phyloP scores from a whole-genome alignment of 768 basidiomycete genomes.

The Termitomyces titanicus region DNA sequence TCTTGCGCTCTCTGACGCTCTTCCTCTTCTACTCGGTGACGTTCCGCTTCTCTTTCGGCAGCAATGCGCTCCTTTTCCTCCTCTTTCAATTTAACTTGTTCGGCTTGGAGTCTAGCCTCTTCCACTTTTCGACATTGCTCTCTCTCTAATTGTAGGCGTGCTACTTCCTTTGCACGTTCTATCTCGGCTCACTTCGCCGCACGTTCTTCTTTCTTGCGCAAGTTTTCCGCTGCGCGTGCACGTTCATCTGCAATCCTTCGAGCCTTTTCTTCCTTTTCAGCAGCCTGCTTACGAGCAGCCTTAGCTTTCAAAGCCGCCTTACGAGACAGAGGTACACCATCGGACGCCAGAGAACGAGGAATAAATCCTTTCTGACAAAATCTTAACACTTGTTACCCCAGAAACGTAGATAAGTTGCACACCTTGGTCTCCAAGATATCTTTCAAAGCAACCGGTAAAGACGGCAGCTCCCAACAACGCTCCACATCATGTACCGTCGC shows the following conservation, averaged over 20 bases:
- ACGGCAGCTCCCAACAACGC: slow-evolving; percentile 26
- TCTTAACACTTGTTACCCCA: not conserved
- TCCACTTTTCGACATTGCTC: not conserved
- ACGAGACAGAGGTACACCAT: slow-evolving; percentile 15
- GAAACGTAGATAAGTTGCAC: not conserved
- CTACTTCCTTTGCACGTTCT: slow-evolving; percentile 10
- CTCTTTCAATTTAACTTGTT: not conserved
- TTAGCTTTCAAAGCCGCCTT: slow-evolving; percentile 24
- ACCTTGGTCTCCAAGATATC: slow-evolving; percentile 30
- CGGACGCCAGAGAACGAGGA: slow-evolving; percentile 15
- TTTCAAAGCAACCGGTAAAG: slow-evolving; percentile 20
- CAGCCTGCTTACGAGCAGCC: slow-evolving; percentile 20
- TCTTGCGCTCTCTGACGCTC: slow-evolving; percentile 9
- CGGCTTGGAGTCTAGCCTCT: not conserved
- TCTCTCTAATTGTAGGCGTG: slow-evolving; percentile 7
- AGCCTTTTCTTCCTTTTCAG: slow-evolving; percentile 17
- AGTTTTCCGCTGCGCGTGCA: slow-evolving; percentile 25
- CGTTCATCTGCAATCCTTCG: slow-evolving; percentile 24
- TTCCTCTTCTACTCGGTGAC: not conserved
- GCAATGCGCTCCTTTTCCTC: slow-evolving; percentile 13
- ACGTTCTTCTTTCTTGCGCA: slow-evolving; percentile 25
- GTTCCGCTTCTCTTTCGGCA: slow-evolving; percentile 4
- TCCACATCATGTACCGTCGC: slow-evolving; percentile 37
- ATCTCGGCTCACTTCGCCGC: slow-evolving; percentile 22
- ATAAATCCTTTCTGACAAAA: slow-evolving; percentile 31